Evolutionary conservation across 139 green algal genomes (phyloP).

Genomic region (Astrephomene gubernaculifera): DNA sequence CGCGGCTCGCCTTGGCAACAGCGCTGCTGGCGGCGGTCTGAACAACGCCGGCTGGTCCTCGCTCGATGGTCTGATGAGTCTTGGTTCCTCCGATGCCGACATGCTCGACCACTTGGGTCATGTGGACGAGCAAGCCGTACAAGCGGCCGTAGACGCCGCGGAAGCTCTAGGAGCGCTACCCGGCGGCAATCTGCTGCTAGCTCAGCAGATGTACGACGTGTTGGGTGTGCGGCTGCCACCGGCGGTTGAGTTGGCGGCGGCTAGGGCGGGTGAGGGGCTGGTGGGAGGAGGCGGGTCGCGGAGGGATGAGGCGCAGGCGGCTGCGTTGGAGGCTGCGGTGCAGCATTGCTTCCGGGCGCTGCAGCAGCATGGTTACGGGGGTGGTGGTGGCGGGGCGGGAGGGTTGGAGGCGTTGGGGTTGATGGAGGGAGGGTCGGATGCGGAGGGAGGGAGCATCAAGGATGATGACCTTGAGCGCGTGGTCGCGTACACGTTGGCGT

Average conservation of each 20-base stretch:
- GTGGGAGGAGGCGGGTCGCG: neutral
- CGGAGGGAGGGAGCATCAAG: neutral
- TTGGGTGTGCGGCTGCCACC: constrained; percentile 10
- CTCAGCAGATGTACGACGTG: constrained; percentile 41
- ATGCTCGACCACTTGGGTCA: neutral
- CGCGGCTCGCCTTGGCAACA: neutral
- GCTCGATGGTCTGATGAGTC: neutral
- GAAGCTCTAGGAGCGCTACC: constrained; percentile 24
- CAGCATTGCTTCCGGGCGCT: too few relatives aligned
- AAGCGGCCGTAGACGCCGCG: constrained; percentile 21
- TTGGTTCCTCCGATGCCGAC: too few relatives aligned
- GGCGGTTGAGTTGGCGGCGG: neutral
- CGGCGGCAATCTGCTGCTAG: constrained; percentile 19
- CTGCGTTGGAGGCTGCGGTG: neutral
- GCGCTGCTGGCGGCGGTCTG: neutral
- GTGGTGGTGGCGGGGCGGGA: neutral
- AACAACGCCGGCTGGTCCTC: neutral
- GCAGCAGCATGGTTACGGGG: neutral
- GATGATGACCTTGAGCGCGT: constrained; percentile 37
- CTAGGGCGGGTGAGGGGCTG: neutral
- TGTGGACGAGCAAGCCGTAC: neutral
- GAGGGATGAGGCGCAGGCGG: neutral
- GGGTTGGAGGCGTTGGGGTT: neutral
- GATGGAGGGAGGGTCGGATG: neutral
- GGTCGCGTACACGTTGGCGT: constrained; percentile 26